Conservation (phyloP, 192 early-diverging fungal genomes). For the Pecoramyces ruminantium region DNA sequence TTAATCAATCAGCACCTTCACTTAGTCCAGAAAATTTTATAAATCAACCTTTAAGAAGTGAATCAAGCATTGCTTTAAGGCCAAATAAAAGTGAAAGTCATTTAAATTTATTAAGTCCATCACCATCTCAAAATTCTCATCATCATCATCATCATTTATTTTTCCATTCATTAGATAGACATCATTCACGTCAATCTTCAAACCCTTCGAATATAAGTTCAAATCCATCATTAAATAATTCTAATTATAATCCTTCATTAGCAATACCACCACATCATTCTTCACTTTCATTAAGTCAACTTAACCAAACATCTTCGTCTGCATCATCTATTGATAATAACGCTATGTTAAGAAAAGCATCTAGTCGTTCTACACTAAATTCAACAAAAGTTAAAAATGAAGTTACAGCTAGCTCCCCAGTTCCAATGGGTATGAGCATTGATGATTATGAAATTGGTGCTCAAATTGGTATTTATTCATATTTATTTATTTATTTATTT, state of each 20-base stretch:
- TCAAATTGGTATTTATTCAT: not conserved
- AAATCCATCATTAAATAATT: not conserved
- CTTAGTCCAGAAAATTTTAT: not conserved
- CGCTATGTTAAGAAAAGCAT: not conserved
- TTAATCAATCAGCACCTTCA: not conserved
- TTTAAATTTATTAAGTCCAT: not conserved
- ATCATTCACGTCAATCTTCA: not conserved
- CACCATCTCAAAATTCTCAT: not conserved
- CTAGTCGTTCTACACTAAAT: not conserved
- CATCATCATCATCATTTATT: not conserved
- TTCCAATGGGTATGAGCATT: not conserved
- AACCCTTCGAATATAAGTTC: not conserved
- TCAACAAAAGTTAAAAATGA: not conserved
- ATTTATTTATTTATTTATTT: too few species aligned
- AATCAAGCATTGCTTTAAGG: not conserved
- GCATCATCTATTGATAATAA: not conserved
- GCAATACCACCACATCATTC: not conserved
- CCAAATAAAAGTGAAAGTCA: not conserved
- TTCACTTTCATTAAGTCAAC: not conserved
- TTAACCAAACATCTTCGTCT: not conserved
- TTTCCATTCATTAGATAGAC: not conserved
- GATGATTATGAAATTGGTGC: not conserved
- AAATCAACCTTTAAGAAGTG: not conserved
- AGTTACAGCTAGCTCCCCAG: not conserved
- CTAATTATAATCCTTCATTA: not conserved